A percentile compares a stretch with the other conserved stretches of the same genome.
These are phyloP conservation scores for Pseudohalonectria lignicola DNA, from an alignment of 2,329 filamentous ascomycete species.

Conservation along the genomic window DNA sequence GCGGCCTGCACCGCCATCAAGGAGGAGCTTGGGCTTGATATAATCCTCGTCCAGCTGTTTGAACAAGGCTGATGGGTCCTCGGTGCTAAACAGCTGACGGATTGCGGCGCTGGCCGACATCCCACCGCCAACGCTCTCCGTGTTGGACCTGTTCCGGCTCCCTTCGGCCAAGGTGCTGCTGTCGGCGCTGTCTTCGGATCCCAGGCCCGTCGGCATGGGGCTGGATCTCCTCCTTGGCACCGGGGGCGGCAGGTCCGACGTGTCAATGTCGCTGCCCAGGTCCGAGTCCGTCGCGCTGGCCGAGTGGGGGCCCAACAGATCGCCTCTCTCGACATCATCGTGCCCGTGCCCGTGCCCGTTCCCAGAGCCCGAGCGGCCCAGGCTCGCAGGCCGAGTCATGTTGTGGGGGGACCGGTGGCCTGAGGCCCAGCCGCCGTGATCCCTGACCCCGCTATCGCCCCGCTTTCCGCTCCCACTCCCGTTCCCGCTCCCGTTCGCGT, in stretches of 20 bases:
- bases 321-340: conserved; percentile 42
- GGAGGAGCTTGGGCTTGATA: conserved; percentile 15
- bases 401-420: conserved; percentile 39
- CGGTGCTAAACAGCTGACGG: conserved; percentile 68
- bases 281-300: conserved; percentile 43
- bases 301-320: conserved; percentile 39
- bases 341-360: no score
- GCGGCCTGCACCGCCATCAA: conserved; percentile 12
- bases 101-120: conserved; percentile 69
- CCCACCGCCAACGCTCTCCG: conserved; percentile 17
- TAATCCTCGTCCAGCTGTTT: conserved; percentile 75
- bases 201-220: conserved; percentile 26
- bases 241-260: conserved; percentile 54
- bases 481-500: no score
- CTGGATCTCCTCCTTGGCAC: conserved; percentile 32
- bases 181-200: conserved; percentile 8
- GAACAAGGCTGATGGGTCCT: conserved; percentile 85
- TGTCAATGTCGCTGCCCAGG: conserved; percentile 54
- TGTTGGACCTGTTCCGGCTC: conserved; percentile 15
- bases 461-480: conserved; percentile 11
- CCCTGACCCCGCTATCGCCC: conserved; percentile 5
- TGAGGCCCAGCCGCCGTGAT: conserved; percentile 35
- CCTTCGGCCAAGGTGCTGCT: conserved; percentile 6
- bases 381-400: conserved; percentile 29
- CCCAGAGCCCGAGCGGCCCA: conserved; percentile 43